Base-by-base conservation (phyloP, 352 stramenopile genomes). In the Halophytophthora polymorphica region DNA sequence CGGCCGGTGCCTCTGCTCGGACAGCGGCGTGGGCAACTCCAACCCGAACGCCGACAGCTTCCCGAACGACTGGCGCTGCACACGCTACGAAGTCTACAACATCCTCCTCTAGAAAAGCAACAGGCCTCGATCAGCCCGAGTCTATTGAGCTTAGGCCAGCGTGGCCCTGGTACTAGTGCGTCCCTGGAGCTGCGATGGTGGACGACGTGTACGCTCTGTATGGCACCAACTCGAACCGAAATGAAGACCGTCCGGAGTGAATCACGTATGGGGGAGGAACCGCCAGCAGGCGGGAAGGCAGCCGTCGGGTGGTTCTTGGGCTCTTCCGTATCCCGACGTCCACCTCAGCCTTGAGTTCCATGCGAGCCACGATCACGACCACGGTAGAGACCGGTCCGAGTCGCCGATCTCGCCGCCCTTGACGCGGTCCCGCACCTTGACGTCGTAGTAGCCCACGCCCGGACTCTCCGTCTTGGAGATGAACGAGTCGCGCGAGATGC, bases 371-470 rank as follows among this genome's bases (percentile, higher is more conserved):
- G n/a, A n/a, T 79, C 56, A 86, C 33, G 68, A 70, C 79, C 79
- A 90, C 17, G 54, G 68, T 35, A 90, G 53, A n/a, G 66, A 68
- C 33, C 79, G 77, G 41, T 85, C 75, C 17, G 79, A 86, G 64
- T 90, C 79, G 11, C 79, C 79, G 25, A 90, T 90, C 58, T 90
- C 79, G 15, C 79, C 79, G 17, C 79, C 79, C 53, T 82, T 82
- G 10, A 90, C 77, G 28, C 76, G 66, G 56, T 83, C 61, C 5
- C 68, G 68, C 18, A 88, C 58, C 43, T 87, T 75, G 38, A 90
- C 77, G 48, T 90, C 77, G 62, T 90, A 90, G 49, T 88, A 88
- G 5, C 79, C 79, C 45, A 90, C 79, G 14, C 79, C 79, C 4
- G 79, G 79, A 38, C 71, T 86, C 45, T 86, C 79, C 45, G 52